phyloP scores from a whole-genome alignment of 2,329 filamentous ascomycete genomes.

The Hypoxylon sp. region DNA sequence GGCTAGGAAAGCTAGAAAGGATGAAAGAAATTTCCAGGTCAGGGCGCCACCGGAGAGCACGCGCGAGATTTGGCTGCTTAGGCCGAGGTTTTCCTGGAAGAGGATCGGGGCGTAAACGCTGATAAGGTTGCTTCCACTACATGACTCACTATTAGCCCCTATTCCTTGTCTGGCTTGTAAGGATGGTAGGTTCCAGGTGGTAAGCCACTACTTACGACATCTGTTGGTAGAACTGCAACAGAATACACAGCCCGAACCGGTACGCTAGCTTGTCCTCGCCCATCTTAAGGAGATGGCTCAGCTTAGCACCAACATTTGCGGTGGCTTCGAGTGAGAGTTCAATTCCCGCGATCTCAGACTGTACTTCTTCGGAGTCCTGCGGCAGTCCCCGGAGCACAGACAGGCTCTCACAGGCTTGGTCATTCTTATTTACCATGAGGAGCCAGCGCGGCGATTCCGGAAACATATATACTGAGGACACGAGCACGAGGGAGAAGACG shows the following conservation, averaged over 20 bases:
- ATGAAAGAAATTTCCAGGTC: constrained; percentile 65
- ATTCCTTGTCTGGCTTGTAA: background rate
- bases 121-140: constrained; percentile 61
- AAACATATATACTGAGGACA: constrained; percentile 52
- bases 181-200: background rate
- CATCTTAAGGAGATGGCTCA: constrained; percentile 62
- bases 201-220: constrained; percentile 54
- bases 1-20: constrained; percentile 62
- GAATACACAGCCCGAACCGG: constrained; percentile 64
- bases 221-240: constrained; percentile 65
- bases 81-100: constrained; percentile 58
- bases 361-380: constrained; percentile 45
- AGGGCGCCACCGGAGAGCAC: constrained; percentile 63
- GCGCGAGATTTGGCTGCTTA: constrained; percentile 55
- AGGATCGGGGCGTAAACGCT: constrained; percentile 61
- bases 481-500: constrained; percentile 50
- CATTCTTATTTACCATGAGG: constrained; percentile 49
- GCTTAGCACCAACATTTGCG: constrained; percentile 52
- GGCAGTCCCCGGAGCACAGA: constrained; percentile 44
- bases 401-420: constrained; percentile 53
- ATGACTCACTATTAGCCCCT: constrained; percentile 16
- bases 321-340: constrained; percentile 63
- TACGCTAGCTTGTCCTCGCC: constrained; percentile 65
- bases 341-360: constrained; percentile 61
- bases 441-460: constrained; percentile 57